A percentile compares a stretch with the other conserved stretches of the same genome.
Conservation (phyloP, 108 stramenopile genomes). For the Pseudonitzschia multistriata region DNA sequence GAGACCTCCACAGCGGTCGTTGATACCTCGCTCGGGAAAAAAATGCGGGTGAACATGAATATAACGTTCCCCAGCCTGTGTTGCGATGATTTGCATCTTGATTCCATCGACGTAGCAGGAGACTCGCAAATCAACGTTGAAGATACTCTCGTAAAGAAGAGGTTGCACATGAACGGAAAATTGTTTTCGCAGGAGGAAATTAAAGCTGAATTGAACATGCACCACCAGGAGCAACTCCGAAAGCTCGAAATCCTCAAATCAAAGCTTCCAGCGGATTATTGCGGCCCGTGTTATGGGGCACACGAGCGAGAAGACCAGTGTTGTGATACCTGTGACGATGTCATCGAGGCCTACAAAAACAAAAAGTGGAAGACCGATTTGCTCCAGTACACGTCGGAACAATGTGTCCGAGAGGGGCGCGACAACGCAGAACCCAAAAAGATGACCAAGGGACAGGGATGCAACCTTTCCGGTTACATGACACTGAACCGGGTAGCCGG, state of each 20-base stretch:
- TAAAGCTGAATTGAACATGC: constrained; percentile 40
- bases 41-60: constrained; percentile 90
- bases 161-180: constrained; percentile 42
- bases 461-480: constrained; percentile 89
- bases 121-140: constrained; percentile 93
- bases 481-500: constrained; percentile 93
- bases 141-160: constrained; percentile 69
- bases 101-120: constrained; percentile 98
- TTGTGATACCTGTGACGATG: constrained; percentile 89
- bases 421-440: constrained; percentile 52
- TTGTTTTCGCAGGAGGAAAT: constrained; percentile 35
- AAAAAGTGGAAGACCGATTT: constrained; percentile 79
- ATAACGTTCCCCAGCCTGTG: constrained; percentile 94
- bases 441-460: constrained; percentile 87
- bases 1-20: constrained; percentile 64
- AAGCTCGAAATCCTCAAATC: constrained; percentile 40
- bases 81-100: constrained; percentile 94
- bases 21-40: constrained; percentile 82
- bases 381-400: constrained; percentile 75
- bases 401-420: constrained; percentile 92
- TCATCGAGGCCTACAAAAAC: constrained; percentile 71
- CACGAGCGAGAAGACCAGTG: constrained; percentile 64
- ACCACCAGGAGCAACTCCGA: constrained; percentile 42
- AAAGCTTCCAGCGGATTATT: constrained; percentile 78
- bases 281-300: constrained; percentile 96